These are phyloP conservation scores for Phialemoniopsis sp. DNA, from an alignment of 2,329 filamentous ascomycete species.

Conservation along the genomic window DNA sequence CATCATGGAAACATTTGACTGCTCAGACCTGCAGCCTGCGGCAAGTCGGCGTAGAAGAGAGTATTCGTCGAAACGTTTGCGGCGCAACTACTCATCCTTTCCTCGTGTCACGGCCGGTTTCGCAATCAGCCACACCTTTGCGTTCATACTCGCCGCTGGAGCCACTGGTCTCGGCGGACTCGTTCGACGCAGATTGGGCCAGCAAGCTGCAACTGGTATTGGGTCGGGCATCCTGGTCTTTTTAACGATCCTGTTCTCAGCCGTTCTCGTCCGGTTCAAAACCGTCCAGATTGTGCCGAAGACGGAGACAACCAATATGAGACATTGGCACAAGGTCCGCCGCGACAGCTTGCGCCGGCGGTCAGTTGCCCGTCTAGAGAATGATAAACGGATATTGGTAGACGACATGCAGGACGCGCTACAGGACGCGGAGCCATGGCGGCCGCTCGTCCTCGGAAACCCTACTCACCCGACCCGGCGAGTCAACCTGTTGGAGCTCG, in stretches of 20 bases:
- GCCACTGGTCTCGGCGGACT: constrained; percentile 66
- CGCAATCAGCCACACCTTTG: constrained; percentile 65
- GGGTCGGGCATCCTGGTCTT: constrained; percentile 63
- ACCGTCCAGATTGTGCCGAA: constrained; percentile 65
- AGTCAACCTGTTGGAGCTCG: constrained; percentile 69
- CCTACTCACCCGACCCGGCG: constrained; percentile 64
- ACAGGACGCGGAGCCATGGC: constrained; percentile 58
- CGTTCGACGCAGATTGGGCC: constrained; percentile 61
- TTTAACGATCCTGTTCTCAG: constrained; percentile 59
- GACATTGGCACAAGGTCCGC: constrained; percentile 44
- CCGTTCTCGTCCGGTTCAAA: constrained; percentile 60
- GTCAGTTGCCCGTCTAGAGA: constrained; percentile 20
- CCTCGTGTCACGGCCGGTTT: constrained; percentile 70
- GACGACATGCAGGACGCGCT: constrained; percentile 25
- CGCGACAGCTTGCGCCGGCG: constrained; percentile 41
- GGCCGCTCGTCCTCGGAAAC: constrained; percentile 64
- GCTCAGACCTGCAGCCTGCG: constrained; percentile 71
- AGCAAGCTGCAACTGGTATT: constrained; percentile 63
- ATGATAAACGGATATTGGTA: constrained; percentile 5
- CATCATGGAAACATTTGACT: constrained; percentile 79
- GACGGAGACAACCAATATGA: constrained; percentile 25
- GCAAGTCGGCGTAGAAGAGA: constrained; percentile 38
- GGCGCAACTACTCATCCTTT: constrained; percentile 71
- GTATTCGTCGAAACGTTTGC: constrained; percentile 34
- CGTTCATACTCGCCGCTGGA: constrained; percentile 65